Conservation (phyloP, 352 stramenopile genomes). For the Phytophthora cactorum region DNA sequence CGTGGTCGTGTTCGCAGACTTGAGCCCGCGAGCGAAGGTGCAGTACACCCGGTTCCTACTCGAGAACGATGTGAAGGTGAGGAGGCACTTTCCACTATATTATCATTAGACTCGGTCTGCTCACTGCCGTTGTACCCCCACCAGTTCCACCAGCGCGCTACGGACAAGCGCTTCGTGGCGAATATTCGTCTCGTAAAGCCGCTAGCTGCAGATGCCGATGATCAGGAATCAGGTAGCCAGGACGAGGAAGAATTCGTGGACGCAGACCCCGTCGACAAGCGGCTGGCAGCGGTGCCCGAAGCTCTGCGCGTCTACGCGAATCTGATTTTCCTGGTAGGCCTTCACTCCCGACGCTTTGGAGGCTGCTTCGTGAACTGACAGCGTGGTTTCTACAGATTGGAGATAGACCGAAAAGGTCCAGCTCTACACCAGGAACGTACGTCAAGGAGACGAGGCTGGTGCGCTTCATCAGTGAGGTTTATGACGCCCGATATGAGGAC, state of each 20-base stretch:
- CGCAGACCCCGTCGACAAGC: constrained; percentile 18
- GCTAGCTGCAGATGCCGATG: background rate
- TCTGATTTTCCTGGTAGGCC: constrained; percentile 45
- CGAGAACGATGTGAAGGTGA: constrained; percentile 66
- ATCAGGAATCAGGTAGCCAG: constrained; percentile 6
- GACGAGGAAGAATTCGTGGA: constrained; percentile 9
- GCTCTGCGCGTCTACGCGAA: constrained; percentile 40
- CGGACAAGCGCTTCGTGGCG: constrained; percentile 62
- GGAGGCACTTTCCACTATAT: background rate
- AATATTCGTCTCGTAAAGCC: constrained; percentile 51
- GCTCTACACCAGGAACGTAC: constrained; percentile 19
- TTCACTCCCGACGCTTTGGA: background rate
- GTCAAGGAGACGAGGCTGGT: constrained; percentile 58
- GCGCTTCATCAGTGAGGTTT: constrained; percentile 74
- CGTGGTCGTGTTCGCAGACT: constrained; percentile 69
- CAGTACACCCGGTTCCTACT: constrained; percentile 79
- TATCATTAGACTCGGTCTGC: background rate
- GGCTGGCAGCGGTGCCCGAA: constrained; percentile 22
- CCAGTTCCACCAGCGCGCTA: constrained; percentile 59
- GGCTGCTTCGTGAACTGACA: background rate
- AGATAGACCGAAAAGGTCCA: constrained; percentile 11
- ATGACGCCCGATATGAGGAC: constrained; percentile 60
- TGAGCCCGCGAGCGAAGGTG: constrained; percentile 60
- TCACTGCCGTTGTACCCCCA: background rate
- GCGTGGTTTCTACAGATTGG: constrained; percentile 18